phyloP scores from a whole-genome alignment of 2,329 filamentous ascomycete species.

The Saccharata proteae region DNA sequence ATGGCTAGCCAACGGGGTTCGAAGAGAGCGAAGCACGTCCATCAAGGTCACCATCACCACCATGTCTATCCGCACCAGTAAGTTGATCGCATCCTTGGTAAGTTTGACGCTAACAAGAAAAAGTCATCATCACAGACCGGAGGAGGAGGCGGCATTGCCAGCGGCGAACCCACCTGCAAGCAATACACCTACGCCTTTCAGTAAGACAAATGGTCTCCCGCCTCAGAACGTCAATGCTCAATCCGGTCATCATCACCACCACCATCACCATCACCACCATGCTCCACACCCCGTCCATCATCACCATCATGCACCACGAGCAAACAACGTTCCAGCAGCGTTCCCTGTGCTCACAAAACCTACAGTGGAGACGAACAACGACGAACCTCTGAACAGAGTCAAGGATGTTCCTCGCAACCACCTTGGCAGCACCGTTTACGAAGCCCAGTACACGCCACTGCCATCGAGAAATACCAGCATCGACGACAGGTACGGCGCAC shows the following conservation, averaged over 20 bases:
- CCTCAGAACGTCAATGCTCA: conserved; percentile 15
- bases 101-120: conserved; percentile 13
- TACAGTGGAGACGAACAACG: conserved; percentile 14
- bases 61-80: conserved; percentile 37
- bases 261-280: conserved; percentile 29
- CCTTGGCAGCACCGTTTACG: conserved; percentile 74
- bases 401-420: conserved; percentile 46
- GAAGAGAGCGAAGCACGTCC: conserved; percentile 46
- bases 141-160: conserved; percentile 31
- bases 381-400: conserved; percentile 5
- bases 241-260: conserved; percentile 25
- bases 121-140: conserved; percentile 43
- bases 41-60: conserved; percentile 49
- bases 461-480: conserved; percentile 24
- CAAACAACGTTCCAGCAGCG: conserved; percentile 1
- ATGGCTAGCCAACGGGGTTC: conserved; percentile 48
- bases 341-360: conserved; percentile 4
- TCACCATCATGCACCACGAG: conserved; percentile 22
- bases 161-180: conserved; percentile 5
- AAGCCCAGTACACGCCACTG: conserved; percentile 47
- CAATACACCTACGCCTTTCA: conserved; percentile 14
- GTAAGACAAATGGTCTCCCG: conserved; percentile 5
- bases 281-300: conserved; percentile 22
- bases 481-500: conserved; percentile 45
- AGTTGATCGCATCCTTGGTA: conserved; percentile 14